phyloP scores from a whole-genome alignment of 768 basidiomycete species.

The Lactifluus rugatus region DNA sequence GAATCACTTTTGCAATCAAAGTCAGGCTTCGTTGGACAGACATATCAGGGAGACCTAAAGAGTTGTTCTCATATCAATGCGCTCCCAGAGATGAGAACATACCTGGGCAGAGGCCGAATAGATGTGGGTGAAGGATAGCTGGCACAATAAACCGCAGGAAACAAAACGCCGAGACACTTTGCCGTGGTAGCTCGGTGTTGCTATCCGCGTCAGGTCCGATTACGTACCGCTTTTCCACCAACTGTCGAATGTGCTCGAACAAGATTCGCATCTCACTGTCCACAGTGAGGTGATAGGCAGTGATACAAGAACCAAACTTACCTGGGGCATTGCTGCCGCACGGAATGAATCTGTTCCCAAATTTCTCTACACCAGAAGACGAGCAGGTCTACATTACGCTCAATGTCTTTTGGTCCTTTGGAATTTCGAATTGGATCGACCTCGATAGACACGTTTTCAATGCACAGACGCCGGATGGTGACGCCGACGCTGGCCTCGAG shows the following conservation, averaged over 20 bases:
- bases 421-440: conserved; percentile 66
- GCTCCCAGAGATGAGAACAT: conserved; percentile 10
- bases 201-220: conserved; percentile 32
- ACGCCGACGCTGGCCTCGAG: conserved; percentile 71
- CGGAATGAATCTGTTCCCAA: conserved; percentile 74
- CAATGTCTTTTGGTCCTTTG: conserved; percentile 50
- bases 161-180: conserved; percentile 82
- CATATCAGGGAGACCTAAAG: conserved; percentile 51
- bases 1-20: conserved; percentile 79
- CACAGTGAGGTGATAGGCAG: conserved; percentile 4
- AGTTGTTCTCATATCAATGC: neutral
- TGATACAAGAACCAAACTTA: conserved; percentile 30
- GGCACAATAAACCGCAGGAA: conserved; percentile 87
- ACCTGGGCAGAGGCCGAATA: conserved; percentile 75
- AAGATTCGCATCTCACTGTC: conserved; percentile 61
- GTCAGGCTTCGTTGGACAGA: conserved; percentile 74
- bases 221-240: conserved; percentile 61
- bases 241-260: conserved; percentile 57
- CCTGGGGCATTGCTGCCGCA: conserved; percentile 64
- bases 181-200: conserved; percentile 55
- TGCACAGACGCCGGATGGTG: conserved; percentile 57
- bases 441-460: conserved; percentile 70
- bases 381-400: conserved; percentile 57
- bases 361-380: conserved; percentile 71
- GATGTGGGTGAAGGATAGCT: conserved; percentile 79